Evolutionary conservation across 2,329 filamentous ascomycete species (phyloP).

Genomic region (Colletotrichum plurivorum): DNA sequence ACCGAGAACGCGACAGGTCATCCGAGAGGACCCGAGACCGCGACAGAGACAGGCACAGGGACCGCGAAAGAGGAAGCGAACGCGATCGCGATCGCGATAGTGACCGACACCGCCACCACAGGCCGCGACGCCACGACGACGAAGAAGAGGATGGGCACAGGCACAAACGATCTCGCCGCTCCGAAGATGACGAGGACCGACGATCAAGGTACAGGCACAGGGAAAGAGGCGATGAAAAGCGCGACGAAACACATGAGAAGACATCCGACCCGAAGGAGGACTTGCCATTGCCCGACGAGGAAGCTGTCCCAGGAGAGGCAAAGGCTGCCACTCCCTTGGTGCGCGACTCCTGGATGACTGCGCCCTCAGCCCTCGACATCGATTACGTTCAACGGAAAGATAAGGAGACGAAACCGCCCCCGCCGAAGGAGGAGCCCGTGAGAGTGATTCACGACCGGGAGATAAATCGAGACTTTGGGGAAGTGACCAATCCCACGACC

Average conservation of each 20-base stretch:
- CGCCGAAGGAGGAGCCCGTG: conserved; percentile 71
- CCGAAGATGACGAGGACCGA: conserved; percentile 63
- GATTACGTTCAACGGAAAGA: conserved; percentile 81
- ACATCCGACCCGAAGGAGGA: conserved; percentile 64
- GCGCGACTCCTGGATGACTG: conserved; percentile 94
- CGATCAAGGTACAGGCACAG: conserved; percentile 44
- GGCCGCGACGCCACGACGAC: conserved; percentile 55
- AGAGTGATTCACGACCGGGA: conserved; percentile 85
- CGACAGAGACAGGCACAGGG: conserved; percentile 40
- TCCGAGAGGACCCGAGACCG: conserved; percentile 43
- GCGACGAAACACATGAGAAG: conserved; percentile 53
- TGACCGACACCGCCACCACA: conserved; percentile 50
- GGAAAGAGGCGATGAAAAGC: conserved; percentile 41
- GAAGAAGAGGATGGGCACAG: conserved; percentile 69
- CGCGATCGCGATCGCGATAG: conserved; percentile 47
- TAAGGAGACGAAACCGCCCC: conserved; percentile 68
- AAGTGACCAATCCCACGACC: conserved; percentile 70
- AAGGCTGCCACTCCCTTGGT: conserved; percentile 60
- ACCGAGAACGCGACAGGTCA: conserved; percentile 54
- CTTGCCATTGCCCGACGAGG: conserved; percentile 66
- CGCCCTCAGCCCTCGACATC: conserved; percentile 80
- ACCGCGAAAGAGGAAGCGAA: conserved; percentile 45
- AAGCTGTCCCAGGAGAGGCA: conserved; percentile 42
- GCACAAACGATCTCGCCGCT: conserved; percentile 75
- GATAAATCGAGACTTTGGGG: conserved; percentile 77